Evolutionary conservation across 208 protist genomes (phyloP), one percentile per base, ranked within the genome.

Genomic region (Crithidia fasciculata): DNA sequence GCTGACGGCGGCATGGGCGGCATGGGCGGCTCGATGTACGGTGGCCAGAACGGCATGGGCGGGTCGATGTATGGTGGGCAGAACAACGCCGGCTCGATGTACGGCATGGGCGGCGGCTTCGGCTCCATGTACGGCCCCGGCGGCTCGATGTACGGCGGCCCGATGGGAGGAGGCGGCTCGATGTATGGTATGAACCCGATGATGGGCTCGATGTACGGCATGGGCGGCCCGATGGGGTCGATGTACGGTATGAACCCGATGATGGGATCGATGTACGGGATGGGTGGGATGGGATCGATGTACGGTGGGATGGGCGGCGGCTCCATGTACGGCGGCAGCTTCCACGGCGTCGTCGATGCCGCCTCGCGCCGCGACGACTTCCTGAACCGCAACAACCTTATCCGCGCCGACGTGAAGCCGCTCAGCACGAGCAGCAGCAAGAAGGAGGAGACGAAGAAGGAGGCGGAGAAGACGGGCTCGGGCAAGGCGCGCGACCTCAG

Each of bases 331-430:
- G 70, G 55, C 43, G 65, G 47, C 15, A 65, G 65, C 70, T 93
- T 89, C 67, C 75, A 83, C 57, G 89, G 84, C 61, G 77, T 93
- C 16, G 78, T 93, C 39, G 79, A 89, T 68, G 83, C 69, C 57
- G 86, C 81, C 68, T 82, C 86, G 10, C 86, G 85, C 63, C 74
- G 85, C 53, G 80, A 84, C 72, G 82, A 85, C 61, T 93, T 93
- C 72, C 62, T 93, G 4, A 78, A 80, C 54, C 66, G 78, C 47
- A 93, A 93, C 65, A 76, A 88, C 45, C 77, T 93, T 40, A 72
- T 87, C 47, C 88, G 84, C 52, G 88, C 85, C 8, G 83, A 90
- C 3, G 75, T 87, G 36, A 88, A 83, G 72, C 80, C 84, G 73
- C 63, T 78, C 54, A 61, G 54, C 45, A 74, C 37, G 45, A 71